These are phyloP conservation scores for Salvia hispanica DNA, from an alignment of 257 asterid genomes.

Conservation along the genomic window DNA sequence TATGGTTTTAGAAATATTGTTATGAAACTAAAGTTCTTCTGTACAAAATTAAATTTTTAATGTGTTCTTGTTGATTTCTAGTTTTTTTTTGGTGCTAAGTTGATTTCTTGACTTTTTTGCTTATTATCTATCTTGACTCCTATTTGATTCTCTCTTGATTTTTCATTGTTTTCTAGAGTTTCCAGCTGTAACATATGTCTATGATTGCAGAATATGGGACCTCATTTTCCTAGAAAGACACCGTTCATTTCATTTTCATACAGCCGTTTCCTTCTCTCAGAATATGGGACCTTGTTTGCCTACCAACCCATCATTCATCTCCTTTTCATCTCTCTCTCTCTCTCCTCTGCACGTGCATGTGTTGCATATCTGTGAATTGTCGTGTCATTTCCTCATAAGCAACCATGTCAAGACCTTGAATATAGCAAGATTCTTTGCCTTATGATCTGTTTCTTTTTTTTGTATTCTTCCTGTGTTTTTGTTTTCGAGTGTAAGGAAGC, in stretches of 20 bases:
- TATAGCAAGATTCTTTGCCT: neutral
- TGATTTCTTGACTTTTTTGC: constrained; percentile 5
- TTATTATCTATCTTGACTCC: constrained; percentile 2
- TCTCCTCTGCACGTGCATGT: neutral
- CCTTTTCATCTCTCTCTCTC: constrained; percentile 14
- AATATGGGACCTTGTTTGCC: too few species aligned
- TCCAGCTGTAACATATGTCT: constrained; percentile 18
- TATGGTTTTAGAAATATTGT: too few species aligned
- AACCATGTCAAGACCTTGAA: neutral
- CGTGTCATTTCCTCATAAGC: neutral
- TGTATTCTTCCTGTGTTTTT: neutral
- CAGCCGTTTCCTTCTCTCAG: too few species aligned
- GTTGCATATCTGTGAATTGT: neutral
- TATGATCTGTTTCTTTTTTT: neutral
- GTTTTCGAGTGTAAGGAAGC: too few species aligned
- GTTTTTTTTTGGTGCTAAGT: constrained; percentile 8
- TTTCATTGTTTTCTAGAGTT: constrained; percentile 10
- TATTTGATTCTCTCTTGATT: neutral
- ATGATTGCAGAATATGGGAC: constrained; percentile 31
- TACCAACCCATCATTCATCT: constrained; percentile 2
- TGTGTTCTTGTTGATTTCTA: neutral
- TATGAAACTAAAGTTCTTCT: too few species aligned
- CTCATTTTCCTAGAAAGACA: neutral
- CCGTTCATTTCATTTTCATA: too few species aligned
- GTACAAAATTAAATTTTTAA: too few species aligned